Evolutionary conservation across 1,139 yeast genomes (phyloP), one percentile per base, ranked within the genome.

Genomic region (Candida sanyaensis): DNA sequence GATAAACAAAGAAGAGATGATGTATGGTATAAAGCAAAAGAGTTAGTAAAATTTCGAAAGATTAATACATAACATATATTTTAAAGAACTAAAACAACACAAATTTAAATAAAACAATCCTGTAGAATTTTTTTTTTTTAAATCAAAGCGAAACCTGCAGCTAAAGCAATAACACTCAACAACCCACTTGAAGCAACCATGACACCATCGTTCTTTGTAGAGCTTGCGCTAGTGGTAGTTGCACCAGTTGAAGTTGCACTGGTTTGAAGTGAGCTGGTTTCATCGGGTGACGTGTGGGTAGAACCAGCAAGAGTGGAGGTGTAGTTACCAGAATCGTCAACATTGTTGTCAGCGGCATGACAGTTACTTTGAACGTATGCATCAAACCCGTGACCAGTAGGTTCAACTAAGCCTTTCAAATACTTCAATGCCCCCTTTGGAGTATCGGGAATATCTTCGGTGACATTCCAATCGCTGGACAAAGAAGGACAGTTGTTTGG

Each of bases 1-100:
- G 69, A 93, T 95, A 62, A 89, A 95, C 53, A 93, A 93, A 70
- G 99, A 93, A 67, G 97, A 93, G 65, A 91, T 93, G 89, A 81
- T 92, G 84, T 81, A 87, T 63, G 96, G 88, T 37, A 77, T 85
- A 52, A 84, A 83, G 56, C 77, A 72, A 49, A 60, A 52, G 42
- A 44, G 41, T 39, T 39, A 39, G 28, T 36, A 12, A 5, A 11
- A 26, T 24, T 17, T 17, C 3, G 21, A 27, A 28, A 28, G 8
- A 9, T 37, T n/a, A 12, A 21, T 10, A 24, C 13, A 31, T n/a
- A 23, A 26, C 9, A 40, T n/a, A 30, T 13, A 17, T 23, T 4
- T 13, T 17, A 17, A 34, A 36, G 38, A 36, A 23, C 28, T 36
- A 39, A 39, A 27, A 2, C 11, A 37, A 38, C 12, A 28, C 12